These are phyloP conservation scores for Theobroma cacao DNA, from an alignment of 345 rosid genomes.

Conservation along the genomic window DNA sequence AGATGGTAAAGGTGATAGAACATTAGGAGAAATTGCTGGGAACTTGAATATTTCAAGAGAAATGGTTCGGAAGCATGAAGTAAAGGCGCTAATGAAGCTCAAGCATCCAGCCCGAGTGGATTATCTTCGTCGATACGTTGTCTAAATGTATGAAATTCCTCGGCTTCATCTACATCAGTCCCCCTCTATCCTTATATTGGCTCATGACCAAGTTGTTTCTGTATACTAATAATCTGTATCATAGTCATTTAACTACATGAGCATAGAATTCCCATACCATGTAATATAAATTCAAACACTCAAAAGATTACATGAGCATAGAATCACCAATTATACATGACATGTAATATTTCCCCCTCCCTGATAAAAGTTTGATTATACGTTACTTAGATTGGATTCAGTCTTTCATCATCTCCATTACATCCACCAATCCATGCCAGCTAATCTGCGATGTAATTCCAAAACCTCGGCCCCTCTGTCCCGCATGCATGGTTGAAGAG, in stretches of 20 bases:
- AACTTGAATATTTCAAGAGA: conserved; percentile 93
- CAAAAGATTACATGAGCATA: conserved; percentile 1
- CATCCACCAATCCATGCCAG: not conserved
- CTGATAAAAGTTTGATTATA: not conserved
- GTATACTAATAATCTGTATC: conserved; percentile 24
- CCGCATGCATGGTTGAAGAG: too few relatives aligned
- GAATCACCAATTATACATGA: conserved; percentile 3
- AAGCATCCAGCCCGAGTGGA: conserved; percentile 89
- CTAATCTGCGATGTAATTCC: not conserved
- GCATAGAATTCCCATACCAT: conserved; percentile 21
- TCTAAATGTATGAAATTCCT: conserved; percentile 33
- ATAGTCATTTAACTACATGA: conserved; percentile 24
- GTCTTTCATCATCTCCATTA: not conserved
- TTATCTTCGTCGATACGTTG: conserved; percentile 69
- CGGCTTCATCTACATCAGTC: conserved; percentile 2
- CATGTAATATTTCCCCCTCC: not conserved
- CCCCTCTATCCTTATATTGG: not conserved
- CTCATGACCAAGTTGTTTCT: not conserved
- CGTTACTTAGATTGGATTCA: not conserved
- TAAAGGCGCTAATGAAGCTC: conserved; percentile 95
- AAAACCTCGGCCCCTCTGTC: not conserved
- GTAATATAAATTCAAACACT: conserved; percentile 17
- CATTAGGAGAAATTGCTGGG: conserved; percentile 88
- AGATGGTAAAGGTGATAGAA: conserved; percentile 92
- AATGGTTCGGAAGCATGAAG: conserved; percentile 97